Conservation (phyloP, 2,329 filamentous ascomycete genomes). For the Monosporascus sp. region DNA sequence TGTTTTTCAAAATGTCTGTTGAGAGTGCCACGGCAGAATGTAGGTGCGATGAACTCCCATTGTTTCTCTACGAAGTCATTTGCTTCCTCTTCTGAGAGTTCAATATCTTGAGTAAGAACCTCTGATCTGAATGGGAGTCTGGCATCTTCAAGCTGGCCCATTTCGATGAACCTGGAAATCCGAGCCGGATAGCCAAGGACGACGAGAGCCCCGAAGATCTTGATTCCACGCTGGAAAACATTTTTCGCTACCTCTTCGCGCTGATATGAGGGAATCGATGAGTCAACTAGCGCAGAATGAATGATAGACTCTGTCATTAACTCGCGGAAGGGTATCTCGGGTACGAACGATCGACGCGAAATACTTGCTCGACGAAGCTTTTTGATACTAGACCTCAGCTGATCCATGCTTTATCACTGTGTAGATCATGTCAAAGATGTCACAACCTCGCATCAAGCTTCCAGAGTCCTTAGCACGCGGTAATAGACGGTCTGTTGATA, state of each 20-base stretch:
- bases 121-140: constrained; percentile 2
- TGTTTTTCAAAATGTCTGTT: not conserved
- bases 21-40: constrained; percentile 1
- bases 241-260: constrained; percentile 1
- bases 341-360: not conserved
- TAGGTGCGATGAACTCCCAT: constrained; percentile 4
- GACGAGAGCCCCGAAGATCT: constrained; percentile 2
- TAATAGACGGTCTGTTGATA: too few relatives aligned
- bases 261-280: not conserved
- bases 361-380: not conserved
- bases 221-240: not conserved
- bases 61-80: constrained; percentile 3
- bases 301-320: not conserved
- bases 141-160: constrained; percentile 2
- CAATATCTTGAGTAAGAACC: not conserved
- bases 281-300: constrained; percentile 1
- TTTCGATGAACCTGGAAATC: constrained; percentile 2
- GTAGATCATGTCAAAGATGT: too few relatives aligned
- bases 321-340: not conserved
- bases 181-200: not conserved
- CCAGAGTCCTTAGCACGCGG: too few relatives aligned
- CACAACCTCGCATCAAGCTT: too few relatives aligned
- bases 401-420: not conserved
- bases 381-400: not conserved
- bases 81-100: constrained; percentile 1